These are phyloP conservation scores for Metschnikowia henanensis DNA, from an alignment of 805 yeast species.

Conservation along the genomic window DNA sequence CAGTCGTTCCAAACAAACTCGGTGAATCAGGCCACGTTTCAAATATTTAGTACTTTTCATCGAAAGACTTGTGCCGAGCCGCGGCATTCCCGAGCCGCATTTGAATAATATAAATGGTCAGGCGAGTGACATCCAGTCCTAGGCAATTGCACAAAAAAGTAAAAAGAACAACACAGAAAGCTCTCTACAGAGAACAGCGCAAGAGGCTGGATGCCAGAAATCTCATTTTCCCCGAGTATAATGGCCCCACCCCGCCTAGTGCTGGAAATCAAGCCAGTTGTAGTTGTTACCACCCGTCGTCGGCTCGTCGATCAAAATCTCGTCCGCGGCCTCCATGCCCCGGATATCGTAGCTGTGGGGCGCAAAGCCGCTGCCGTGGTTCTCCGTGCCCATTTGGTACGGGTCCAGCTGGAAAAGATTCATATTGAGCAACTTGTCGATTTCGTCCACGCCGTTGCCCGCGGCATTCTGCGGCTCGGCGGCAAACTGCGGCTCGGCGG, in stretches of 20 bases:
- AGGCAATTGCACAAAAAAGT: no score
- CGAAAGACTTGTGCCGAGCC: no score
- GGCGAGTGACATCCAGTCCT: no score
- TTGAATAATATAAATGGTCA: no score
- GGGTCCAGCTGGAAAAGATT: constrained; percentile 38
- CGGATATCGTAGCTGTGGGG: constrained; percentile 12
- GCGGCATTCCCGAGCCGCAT: no score
- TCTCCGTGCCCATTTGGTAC: constrained; percentile 26
- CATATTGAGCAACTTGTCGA: constrained; percentile 40
- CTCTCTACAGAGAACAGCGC: no score
- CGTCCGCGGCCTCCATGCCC: constrained; percentile 34
- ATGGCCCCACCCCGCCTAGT: constrained; percentile 3
- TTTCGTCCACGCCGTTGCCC: constrained; percentile 32
- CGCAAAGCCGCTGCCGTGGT: constrained; percentile 4
- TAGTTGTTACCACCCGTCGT: constrained; percentile 23
- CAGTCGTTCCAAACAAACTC: no score
- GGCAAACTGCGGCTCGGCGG: constrained; percentile 1
- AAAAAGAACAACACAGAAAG: no score
- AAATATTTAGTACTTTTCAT: no score
- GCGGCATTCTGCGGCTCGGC: constrained; percentile 8
- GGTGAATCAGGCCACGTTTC: no score
- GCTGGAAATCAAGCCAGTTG: constrained; percentile 41
- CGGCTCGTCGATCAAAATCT: constrained; percentile 29
- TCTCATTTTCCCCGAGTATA: no score
- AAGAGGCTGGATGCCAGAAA: no score